phyloP scores from a whole-genome alignment of 2,329 filamentous ascomycete genomes.

The Apiospora phragmitis region DNA sequence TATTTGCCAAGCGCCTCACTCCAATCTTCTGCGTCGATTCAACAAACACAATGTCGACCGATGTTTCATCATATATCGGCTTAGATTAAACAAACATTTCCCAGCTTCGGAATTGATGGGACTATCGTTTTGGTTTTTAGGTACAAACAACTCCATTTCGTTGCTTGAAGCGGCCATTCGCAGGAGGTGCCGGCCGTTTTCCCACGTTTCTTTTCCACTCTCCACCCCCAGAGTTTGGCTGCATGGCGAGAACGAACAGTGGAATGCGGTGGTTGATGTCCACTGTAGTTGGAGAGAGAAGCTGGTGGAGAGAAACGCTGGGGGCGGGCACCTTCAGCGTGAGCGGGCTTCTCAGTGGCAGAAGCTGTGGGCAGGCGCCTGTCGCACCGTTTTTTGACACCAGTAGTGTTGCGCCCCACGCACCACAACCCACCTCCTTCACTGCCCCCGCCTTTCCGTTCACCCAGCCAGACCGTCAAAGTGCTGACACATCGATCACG shows the following conservation, averaged over 20 bases:
- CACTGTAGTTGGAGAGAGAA: not conserved
- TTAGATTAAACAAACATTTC: not conserved
- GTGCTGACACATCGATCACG: not conserved
- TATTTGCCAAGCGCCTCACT: not conserved
- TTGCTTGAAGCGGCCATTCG: not conserved
- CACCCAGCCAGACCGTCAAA: not conserved
- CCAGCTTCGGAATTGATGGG: not conserved
- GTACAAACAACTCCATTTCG: not conserved
- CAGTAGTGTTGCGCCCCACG: not conserved
- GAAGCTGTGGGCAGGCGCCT: not conserved
- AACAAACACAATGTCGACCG: not conserved
- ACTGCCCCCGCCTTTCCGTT: not conserved
- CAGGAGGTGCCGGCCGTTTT: not conserved
- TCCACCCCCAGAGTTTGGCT: not conserved
- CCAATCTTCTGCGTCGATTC: not conserved
- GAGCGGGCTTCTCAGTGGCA: not conserved
- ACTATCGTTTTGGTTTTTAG: not conserved
- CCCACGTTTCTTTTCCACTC: constrained; percentile 1
- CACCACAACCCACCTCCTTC: not conserved
- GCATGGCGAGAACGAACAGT: not conserved
- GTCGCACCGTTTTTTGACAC: not conserved
- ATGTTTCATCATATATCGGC: not conserved
- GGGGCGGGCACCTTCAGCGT: not conserved
- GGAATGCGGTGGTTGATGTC: not conserved
- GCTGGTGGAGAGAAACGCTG: not conserved